These are phyloP conservation scores for Baudoinia panamericana DNA, from an alignment of 495 filamentous ascomycete species.

Conservation along the genomic window DNA sequence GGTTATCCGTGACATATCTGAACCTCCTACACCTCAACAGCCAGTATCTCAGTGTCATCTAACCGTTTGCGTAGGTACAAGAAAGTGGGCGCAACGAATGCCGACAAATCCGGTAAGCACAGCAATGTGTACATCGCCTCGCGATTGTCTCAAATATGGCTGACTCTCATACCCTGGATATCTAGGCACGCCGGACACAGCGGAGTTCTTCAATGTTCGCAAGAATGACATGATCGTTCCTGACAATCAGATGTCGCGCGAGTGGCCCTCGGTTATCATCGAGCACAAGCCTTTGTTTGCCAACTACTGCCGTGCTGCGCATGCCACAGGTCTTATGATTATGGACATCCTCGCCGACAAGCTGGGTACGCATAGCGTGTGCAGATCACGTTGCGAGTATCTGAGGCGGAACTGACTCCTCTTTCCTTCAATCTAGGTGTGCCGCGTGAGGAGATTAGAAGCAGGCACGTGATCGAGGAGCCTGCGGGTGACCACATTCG, in stretches of 20 bases:
- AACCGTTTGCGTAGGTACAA: slow-evolving; percentile 13
- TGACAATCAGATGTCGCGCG: slow-evolving; percentile 11
- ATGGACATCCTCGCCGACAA: slow-evolving; percentile 15
- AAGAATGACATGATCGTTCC: slow-evolving; percentile 22
- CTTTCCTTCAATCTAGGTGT: too few species aligned
- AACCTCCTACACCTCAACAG: too few species aligned
- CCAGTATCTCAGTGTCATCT: background rate
- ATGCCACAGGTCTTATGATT: slow-evolving; percentile 16
- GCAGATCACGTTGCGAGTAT: too few species aligned
- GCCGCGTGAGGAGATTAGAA: slow-evolving; percentile 8
- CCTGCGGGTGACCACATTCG: slow-evolving; percentile 20
- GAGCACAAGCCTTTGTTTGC: slow-evolving; percentile 13
- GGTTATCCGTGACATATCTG: too few species aligned
- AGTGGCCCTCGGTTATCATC: slow-evolving; percentile 11
- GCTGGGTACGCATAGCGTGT: too few species aligned
- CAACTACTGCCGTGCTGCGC: slow-evolving; percentile 13
- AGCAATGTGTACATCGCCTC: too few species aligned
- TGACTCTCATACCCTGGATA: too few species aligned
- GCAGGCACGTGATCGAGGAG: slow-evolving; percentile 15
- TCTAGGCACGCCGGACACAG: slow-evolving; percentile 16
- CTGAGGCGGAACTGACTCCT: too few species aligned
- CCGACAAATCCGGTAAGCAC: slow-evolving; percentile 13
- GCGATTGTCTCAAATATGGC: too few species aligned
- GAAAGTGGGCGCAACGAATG: slow-evolving; percentile 18
- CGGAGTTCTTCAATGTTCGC: slow-evolving; percentile 28